Conservation (phyloP, 75 land plant species). For the Sequoia sempervirens region DNA sequence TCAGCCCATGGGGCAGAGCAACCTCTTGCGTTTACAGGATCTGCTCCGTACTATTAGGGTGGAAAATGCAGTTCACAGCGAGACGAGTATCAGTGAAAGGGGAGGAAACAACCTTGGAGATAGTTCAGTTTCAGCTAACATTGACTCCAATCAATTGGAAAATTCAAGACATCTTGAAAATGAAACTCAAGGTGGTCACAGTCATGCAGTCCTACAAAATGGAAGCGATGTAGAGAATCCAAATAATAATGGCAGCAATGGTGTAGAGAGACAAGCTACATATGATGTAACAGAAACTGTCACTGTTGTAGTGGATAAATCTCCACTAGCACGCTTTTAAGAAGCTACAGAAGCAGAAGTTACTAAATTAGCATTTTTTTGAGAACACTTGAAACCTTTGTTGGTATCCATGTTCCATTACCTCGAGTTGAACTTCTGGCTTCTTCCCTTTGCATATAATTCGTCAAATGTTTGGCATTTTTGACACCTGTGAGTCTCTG, state of each 20-base stretch:
- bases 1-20: constrained; percentile 58
- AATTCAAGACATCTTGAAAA: constrained; percentile 5
- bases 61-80: constrained; percentile 26
- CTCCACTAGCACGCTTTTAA: constrained; percentile 16
- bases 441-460: not conserved
- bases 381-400: not conserved
- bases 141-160: constrained; percentile 1
- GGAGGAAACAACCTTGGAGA: constrained; percentile 7
- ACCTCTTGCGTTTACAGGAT: constrained; percentile 55
- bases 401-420: not conserved
- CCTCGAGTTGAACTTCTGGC: not conserved
- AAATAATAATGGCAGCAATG: constrained; percentile 6
- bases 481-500: constrained; percentile 6
- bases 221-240: not conserved
- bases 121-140: not conserved
- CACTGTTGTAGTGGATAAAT: constrained; percentile 18
- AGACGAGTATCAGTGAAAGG: constrained; percentile 3
- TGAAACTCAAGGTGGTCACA: not conserved
- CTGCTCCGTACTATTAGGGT: constrained; percentile 48
- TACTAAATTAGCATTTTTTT: not conserved
- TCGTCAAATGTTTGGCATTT: not conserved
- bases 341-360: not conserved
- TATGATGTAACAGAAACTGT: constrained; percentile 9
- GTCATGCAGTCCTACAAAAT: not conserved
- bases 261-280: constrained; percentile 4